phyloP scores from a whole-genome alignment of 2,329 filamentous ascomycete species.

The Lecanosticta acicola region DNA sequence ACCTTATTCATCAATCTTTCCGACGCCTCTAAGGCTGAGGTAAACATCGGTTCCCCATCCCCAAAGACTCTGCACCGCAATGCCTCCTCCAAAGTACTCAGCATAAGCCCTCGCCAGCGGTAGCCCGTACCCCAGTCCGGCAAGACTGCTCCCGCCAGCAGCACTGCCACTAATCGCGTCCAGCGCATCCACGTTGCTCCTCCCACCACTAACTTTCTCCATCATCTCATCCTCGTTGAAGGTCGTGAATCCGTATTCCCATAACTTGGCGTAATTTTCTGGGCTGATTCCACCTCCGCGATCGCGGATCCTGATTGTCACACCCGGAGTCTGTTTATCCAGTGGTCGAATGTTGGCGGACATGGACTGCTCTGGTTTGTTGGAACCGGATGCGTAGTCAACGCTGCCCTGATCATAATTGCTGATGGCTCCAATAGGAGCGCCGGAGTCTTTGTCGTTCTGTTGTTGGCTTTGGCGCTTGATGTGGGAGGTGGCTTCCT shows the following conservation, averaged over 20 bases:
- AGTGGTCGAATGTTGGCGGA: constrained; percentile 41
- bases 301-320: constrained; percentile 92
- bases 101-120: constrained; percentile 89
- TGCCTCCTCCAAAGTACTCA: constrained; percentile 95
- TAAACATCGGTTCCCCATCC: constrained; percentile 80
- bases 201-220: constrained; percentile 44
- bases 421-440: constrained; percentile 23
- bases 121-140: constrained; percentile 86
- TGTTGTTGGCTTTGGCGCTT: constrained; percentile 13
- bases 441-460: constrained; percentile 14
- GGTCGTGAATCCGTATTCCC: constrained; percentile 96
- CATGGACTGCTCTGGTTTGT: constrained; percentile 18
- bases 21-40: constrained; percentile 56
- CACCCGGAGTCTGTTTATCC: constrained; percentile 60
- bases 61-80: constrained; percentile 89
- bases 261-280: constrained; percentile 77
- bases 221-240: constrained; percentile 64
- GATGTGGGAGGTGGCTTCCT: constrained; percentile 34
- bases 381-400: constrained; percentile 30
- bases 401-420: constrained; percentile 35
- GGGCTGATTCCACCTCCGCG: constrained; percentile 89
- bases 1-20: constrained; percentile 35
- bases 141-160: constrained; percentile 69
- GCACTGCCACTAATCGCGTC: constrained; percentile 68
- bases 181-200: constrained; percentile 59